Percentiles rank a stretch among this genome's conserved stretches.
Evolutionary conservation across 2,329 filamentous ascomycete species (phyloP).

Genomic region (Penicillium sp.): DNA sequence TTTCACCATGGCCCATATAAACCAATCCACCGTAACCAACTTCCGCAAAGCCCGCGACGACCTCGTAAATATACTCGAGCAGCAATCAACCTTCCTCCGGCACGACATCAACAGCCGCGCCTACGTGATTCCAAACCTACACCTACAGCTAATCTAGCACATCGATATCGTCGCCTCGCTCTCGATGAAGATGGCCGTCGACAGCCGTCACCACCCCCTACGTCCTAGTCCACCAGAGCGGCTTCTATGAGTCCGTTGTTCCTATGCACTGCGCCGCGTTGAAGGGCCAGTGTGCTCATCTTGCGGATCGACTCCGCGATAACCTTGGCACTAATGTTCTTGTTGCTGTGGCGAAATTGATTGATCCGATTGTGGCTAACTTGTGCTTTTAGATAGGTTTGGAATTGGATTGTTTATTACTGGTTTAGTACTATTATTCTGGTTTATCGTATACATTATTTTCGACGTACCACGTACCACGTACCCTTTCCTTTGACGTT

Average conservation of each 20-base stretch:
- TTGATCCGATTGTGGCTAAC: constrained; percentile 4
- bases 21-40: neutral
- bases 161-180: neutral
- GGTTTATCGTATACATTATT: neutral
- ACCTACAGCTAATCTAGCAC: neutral
- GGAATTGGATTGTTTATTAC: neutral
- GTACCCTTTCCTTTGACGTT: neutral
- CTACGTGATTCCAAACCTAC: neutral
- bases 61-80: neutral
- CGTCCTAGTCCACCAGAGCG: neutral
- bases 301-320: neutral
- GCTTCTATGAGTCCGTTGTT: neutral
- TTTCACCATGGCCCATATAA: neutral
- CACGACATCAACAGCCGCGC: neutral
- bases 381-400: neutral
- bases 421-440: neutral
- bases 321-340: neutral
- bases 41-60: neutral
- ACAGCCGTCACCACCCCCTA: neutral
- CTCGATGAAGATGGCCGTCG: neutral
- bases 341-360: neutral
- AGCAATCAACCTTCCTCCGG: neutral
- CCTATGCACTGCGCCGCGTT: constrained; percentile 4
- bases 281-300: neutral
- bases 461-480: neutral